A percentile compares a stretch with the other conserved stretches of the same genome.
phyloP scores from a whole-genome alignment of 306 rosid genomes.

The Dryas octopetala region DNA sequence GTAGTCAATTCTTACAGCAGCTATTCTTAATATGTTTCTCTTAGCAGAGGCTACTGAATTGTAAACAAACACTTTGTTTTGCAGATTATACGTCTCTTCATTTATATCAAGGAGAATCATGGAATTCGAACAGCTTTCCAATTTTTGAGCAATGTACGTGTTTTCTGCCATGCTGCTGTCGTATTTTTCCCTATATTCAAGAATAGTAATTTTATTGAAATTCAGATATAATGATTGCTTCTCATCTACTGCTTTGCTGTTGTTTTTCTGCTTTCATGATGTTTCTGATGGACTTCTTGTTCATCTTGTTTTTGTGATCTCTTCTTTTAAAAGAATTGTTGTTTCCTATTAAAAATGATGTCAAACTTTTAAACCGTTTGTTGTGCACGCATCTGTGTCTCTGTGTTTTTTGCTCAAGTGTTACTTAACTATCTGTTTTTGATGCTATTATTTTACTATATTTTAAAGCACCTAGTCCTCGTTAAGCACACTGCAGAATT shows the following conservation, averaged over 20 bases:
- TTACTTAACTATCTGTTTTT: neutral
- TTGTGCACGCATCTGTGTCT: neutral
- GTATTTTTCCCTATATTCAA: neutral
- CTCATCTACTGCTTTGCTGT: neutral
- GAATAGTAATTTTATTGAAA: neutral
- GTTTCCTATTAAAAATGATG: neutral
- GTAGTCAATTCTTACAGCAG: neutral
- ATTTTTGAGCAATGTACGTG: conserved; percentile 85
- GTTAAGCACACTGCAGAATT: neutral
- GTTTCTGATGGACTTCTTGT: no score
- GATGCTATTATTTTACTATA: neutral
- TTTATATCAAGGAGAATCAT: conserved; percentile 72
- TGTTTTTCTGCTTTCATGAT: neutral
- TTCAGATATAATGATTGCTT: neutral
- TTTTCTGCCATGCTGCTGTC: neutral
- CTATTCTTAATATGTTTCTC: neutral
- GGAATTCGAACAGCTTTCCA: conserved; percentile 74
- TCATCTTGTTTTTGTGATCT: no score
- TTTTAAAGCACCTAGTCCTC: neutral
- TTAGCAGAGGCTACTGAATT: conserved; percentile 13
- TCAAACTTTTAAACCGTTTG: neutral
- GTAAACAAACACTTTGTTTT: conserved; percentile 29
- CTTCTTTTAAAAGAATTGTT: no score
- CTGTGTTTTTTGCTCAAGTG: neutral
- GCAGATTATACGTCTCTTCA: conserved; percentile 83